phyloP scores from a whole-genome alignment of 1,284 basidiomycete genomes.

The Neonothopanus nambi region DNA sequence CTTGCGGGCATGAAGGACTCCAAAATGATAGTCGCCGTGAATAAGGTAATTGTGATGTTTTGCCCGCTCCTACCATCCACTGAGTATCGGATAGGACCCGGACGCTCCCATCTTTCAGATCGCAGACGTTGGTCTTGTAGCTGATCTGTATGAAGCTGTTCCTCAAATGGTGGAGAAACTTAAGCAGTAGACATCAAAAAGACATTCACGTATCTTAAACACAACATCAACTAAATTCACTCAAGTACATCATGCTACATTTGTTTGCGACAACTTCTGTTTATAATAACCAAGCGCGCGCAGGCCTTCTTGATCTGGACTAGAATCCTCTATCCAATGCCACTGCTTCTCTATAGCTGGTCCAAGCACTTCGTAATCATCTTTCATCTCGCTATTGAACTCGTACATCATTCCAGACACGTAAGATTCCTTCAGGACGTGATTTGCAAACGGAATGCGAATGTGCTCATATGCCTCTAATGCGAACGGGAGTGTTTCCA shows the following conservation, averaged over 20 bases:
- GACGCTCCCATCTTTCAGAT: conserved; percentile 99
- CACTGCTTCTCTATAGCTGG: conserved; percentile 36
- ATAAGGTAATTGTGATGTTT: conserved; percentile 67
- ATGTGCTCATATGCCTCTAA: conserved; percentile 36
- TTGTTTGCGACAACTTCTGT: conserved; percentile 24
- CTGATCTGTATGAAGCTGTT: conserved; percentile 86
- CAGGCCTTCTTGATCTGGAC: conserved; percentile 26
- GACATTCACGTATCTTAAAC: conserved; percentile 24
- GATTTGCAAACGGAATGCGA: conserved; percentile 36
- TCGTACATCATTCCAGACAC: conserved; percentile 42
- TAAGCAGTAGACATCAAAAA: conserved; percentile 48
- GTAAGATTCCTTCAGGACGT: conserved; percentile 33
- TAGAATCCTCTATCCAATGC: conserved; percentile 33
- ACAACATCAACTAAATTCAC: neutral
- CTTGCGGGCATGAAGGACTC: conserved; percentile 99
- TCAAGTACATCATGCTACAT: neutral
- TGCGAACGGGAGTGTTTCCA: conserved; percentile 23
- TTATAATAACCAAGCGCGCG: conserved; percentile 23
- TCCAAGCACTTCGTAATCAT: conserved; percentile 33
- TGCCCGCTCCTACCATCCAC: neutral
- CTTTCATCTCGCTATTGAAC: conserved; percentile 34
- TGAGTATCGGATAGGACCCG: conserved; percentile 62
- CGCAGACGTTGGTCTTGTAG: conserved; percentile 94
- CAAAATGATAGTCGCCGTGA: conserved; percentile 97
- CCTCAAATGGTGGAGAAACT: conserved; percentile 87